Conservation (phyloP, 2,329 filamentous ascomycete genomes). For the Shiraia bambusicola region DNA sequence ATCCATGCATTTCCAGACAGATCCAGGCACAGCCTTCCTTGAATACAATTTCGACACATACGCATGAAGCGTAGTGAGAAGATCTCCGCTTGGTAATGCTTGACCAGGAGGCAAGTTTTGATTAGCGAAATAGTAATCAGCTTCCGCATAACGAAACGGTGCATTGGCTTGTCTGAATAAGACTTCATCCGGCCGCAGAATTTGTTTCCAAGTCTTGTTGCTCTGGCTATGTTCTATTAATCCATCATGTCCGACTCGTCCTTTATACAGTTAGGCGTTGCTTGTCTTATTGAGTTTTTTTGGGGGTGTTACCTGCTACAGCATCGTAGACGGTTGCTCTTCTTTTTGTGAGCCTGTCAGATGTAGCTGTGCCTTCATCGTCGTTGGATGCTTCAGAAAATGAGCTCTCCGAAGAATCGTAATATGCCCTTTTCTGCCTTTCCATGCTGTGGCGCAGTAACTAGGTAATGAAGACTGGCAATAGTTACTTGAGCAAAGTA, state of each 20-base stretch:
- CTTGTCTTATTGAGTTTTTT: not conserved
- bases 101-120: conserved; percentile 55
- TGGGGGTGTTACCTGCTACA: conserved; percentile 60
- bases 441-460: conserved; percentile 9
- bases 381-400: conserved; percentile 14
- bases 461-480: conserved; percentile 5
- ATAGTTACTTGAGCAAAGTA: conserved; percentile 8
- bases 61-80: conserved; percentile 67
- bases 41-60: conserved; percentile 69
- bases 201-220: conserved; percentile 34
- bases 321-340: conserved; percentile 69
- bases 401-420: conserved; percentile 9
- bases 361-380: conserved; percentile 9
- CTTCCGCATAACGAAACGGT: conserved; percentile 67
- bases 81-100: conserved; percentile 65
- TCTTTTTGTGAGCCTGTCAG: conserved; percentile 28
- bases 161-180: conserved; percentile 67
- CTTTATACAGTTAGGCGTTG: conserved; percentile 5
- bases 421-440: conserved; percentile 3
- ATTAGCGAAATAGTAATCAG: conserved; percentile 70
- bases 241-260: conserved; percentile 25
- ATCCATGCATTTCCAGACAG: conserved; percentile 65
- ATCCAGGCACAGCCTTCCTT: conserved; percentile 22
- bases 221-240: conserved; percentile 50
- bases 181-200: conserved; percentile 67